Evolutionary conservation across 148 eudicot species (phyloP).

Genomic region (Tetragonia tetragonoides): DNA sequence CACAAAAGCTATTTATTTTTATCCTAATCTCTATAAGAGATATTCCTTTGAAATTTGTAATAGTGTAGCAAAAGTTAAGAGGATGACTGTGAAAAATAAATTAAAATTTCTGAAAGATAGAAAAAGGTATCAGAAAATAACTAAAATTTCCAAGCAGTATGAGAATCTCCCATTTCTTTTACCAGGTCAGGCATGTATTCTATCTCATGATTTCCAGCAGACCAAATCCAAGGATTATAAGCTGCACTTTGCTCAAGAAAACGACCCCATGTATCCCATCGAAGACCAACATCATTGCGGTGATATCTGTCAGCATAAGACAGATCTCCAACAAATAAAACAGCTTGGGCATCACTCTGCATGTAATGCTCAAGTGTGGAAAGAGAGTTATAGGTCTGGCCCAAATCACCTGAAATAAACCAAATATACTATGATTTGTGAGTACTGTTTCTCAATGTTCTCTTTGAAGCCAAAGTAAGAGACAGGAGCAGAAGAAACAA

Average conservation of each 20-base stretch:
- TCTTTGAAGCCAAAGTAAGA: not conserved
- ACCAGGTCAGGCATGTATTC: slow-evolving; percentile 89
- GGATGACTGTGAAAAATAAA: not conserved
- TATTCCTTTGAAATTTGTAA: not conserved
- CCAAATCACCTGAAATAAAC: slow-evolving; percentile 71
- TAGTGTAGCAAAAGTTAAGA: not conserved
- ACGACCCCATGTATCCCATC: slow-evolving; percentile 96
- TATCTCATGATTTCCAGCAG: slow-evolving; percentile 93
- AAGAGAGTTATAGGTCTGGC: slow-evolving; percentile 86
- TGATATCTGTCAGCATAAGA: slow-evolving; percentile 85
- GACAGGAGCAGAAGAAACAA: not conserved
- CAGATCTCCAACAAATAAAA: slow-evolving; percentile 90
- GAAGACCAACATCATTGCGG: slow-evolving; percentile 65
- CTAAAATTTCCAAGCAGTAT: not conserved
- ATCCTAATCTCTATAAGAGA: not conserved
- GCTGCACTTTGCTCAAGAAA: slow-evolving; percentile 73
- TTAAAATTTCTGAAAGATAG: not conserved
- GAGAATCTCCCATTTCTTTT: slow-evolving; percentile 11
- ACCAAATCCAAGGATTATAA: slow-evolving; percentile 95
- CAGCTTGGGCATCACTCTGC: slow-evolving; percentile 63
- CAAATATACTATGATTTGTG: slow-evolving; percentile 3
- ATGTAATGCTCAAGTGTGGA: slow-evolving; percentile 77
- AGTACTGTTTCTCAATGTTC: not conserved
- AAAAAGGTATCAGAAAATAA: not conserved
- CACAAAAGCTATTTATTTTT: not conserved